Conservation (phyloP, 192 early-diverging fungal genomes). For the Entrophospora sp. region DNA sequence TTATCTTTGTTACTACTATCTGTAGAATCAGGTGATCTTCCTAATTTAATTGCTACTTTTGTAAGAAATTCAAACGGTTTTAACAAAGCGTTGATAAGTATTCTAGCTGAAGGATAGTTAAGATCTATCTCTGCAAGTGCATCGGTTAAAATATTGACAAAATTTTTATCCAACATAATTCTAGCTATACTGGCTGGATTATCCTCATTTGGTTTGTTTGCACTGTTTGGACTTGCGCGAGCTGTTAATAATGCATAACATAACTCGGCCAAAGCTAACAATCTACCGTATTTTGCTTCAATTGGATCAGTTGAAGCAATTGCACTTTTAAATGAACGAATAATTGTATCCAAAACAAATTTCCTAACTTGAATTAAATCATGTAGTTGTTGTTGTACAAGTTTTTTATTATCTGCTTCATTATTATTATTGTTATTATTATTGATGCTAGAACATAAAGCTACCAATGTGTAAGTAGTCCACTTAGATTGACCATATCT, state of each 20-base stretch:
- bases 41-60: constrained; percentile 79
- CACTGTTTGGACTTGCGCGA: constrained; percentile 23
- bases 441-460: constrained; percentile 43
- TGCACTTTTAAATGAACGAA: constrained; percentile 54
- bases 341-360: constrained; percentile 59
- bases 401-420: constrained; percentile 40
- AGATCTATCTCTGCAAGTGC: constrained; percentile 80
- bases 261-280: constrained; percentile 59
- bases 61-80: constrained; percentile 86
- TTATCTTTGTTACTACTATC: too few species aligned
- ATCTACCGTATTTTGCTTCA: constrained; percentile 56
- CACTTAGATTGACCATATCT: constrained; percentile 57
- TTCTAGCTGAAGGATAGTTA: constrained; percentile 76
- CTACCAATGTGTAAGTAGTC: constrained; percentile 57
- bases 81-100: constrained; percentile 66
- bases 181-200: constrained; percentile 51
- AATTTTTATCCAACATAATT: constrained; percentile 85
- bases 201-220: constrained; percentile 42
- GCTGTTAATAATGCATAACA: constrained; percentile 58
- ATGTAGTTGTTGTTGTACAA: too few species aligned
- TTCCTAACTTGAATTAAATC: constrained; percentile 53
- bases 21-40: constrained; percentile 53
- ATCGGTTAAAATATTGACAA: constrained; percentile 69
- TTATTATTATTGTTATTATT: constrained; percentile 24
- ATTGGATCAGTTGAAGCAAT: constrained; percentile 38